Percentiles rank a stretch among this genome's conserved stretches.
These are phyloP conservation scores for Fusarium sp. DNA, from an alignment of 2,329 filamentous ascomycete species.

Conservation along the genomic window DNA sequence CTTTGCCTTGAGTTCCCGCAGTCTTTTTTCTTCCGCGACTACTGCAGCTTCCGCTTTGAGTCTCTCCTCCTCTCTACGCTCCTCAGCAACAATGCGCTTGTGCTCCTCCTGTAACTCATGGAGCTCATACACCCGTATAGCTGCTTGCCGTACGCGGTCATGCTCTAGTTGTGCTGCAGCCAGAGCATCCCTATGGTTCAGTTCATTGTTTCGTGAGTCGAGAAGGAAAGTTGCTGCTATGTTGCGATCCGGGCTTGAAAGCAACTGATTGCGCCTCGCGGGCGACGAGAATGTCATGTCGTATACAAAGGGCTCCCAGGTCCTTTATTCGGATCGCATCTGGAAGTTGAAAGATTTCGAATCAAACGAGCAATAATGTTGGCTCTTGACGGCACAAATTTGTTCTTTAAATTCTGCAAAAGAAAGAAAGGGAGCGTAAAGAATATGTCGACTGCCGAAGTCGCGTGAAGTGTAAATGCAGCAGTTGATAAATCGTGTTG, in stretches of 20 bases:
- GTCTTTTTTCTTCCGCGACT: constrained; percentile 58
- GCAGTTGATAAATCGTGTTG: constrained; percentile 29
- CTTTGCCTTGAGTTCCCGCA: constrained; percentile 59
- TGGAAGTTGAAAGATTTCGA: not conserved
- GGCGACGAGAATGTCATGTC: constrained; percentile 59
- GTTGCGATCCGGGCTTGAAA: constrained; percentile 55
- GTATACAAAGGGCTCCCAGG: constrained; percentile 2
- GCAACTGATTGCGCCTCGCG: constrained; percentile 51
- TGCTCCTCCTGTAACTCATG: constrained; percentile 59
- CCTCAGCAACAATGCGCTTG: constrained; percentile 55
- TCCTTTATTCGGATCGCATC: constrained; percentile 41
- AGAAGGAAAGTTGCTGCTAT: constrained; percentile 70
- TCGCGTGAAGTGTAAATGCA: constrained; percentile 14
- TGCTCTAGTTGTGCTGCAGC: constrained; percentile 73
- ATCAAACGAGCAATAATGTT: not conserved
- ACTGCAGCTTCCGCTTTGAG: constrained; percentile 57
- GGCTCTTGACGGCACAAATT: not conserved
- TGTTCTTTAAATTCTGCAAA: not conserved
- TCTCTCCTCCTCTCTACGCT: constrained; percentile 59
- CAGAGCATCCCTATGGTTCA: constrained; percentile 72
- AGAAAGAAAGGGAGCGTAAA: not conserved
- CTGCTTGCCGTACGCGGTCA: constrained; percentile 67
- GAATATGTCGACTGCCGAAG: not conserved
- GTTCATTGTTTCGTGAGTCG: constrained; percentile 70
- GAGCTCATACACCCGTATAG: constrained; percentile 59